These are phyloP conservation scores for Trifolium fragiferum DNA, from an alignment of 306 rosid species.

Conservation along the genomic window DNA sequence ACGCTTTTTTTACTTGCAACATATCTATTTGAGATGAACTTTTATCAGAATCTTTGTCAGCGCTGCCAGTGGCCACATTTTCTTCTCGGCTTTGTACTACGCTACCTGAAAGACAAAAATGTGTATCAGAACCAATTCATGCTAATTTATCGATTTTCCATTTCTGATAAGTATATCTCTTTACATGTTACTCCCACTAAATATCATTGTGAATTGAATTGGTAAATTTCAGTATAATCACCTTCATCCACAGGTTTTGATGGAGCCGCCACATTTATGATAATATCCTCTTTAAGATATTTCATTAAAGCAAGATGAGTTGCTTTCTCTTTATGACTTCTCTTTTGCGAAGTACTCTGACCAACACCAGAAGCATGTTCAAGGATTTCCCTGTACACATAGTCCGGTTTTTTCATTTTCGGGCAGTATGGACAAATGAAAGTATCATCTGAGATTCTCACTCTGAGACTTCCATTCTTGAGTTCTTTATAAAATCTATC, in stretches of 20 bases:
- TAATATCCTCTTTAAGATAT: slow-evolving; percentile 69
- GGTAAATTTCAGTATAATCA: slow-evolving; percentile 32
- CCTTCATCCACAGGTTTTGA: slow-evolving; percentile 53
- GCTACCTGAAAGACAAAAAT: slow-evolving; percentile 50
- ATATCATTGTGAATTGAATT: slow-evolving; percentile 26
- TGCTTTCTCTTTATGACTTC: slow-evolving; percentile 74
- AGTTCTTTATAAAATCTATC: slow-evolving; percentile 66
- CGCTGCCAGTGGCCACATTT: slow-evolving; percentile 45
- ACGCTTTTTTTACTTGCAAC: slow-evolving; percentile 48
- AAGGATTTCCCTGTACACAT: slow-evolving; percentile 64
- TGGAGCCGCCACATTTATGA: slow-evolving; percentile 52
- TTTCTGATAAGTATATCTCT: slow-evolving; percentile 20
- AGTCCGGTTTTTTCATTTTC: slow-evolving; percentile 62
- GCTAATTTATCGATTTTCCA: slow-evolving; percentile 4
- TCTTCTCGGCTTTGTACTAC: slow-evolving; percentile 38
- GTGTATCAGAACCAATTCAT: slow-evolving; percentile 2
- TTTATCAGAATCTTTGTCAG: slow-evolving; percentile 56
- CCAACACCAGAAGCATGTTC: slow-evolving; percentile 97
- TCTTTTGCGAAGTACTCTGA: slow-evolving; percentile 76
- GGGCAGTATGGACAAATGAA: slow-evolving; percentile 85
- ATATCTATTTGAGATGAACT: slow-evolving; percentile 62
- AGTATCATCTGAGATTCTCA: slow-evolving; percentile 60
- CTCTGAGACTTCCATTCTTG: slow-evolving; percentile 61
- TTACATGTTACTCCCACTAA: background rate
- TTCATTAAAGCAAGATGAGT: slow-evolving; percentile 78